Base-by-base conservation (phyloP, 83 land plant genomes). In the Picea abies region DNA sequence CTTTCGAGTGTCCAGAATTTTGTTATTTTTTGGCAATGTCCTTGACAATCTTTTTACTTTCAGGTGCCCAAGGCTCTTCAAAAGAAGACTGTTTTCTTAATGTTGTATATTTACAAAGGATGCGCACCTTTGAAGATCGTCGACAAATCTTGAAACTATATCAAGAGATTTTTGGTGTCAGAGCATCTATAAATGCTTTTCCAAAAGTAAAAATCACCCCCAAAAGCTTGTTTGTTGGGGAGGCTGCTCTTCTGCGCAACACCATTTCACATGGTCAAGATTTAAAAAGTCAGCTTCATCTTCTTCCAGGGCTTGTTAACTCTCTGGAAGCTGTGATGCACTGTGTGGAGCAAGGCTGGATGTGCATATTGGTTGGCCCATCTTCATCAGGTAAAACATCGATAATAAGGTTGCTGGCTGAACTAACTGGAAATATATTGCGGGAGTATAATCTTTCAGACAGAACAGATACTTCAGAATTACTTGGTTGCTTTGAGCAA, bases 401-500 rank as follows among this genome's bases (percentile, higher is more conserved):
- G 35, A 39, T 96, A 73, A 70, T 98, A 58, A 86, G 99, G 15
- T 76, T 92, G 65, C 91, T 98, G 44, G 92, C 99, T 41, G 88
- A 93, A 29, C 86, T 96, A 17, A 94, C 96, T 19, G 99, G 99
- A 12, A 96, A 94, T 80, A 78, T 88, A 10, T 85, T 98, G 49
- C 81, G 89, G 79, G 98, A 98, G 72, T 83, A 93, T 76, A 85
- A 89, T 83, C 89, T 98, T 60, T 98, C 99, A 10, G 85, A 92
- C 71, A 92, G 92, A 16, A 93, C 99, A 71, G 99, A 98, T 82
- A 95, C 98, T 72, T 92, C 99, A 68, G 99, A 98, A 78, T 63
- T 98, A 76, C 95, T 98, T 82, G 99, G 99, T 49, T 96, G 98
- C 81, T 98, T 98, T 91, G 99, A 98, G 89, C 99, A 98, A 80